Evolutionary conservation across 495 filamentous ascomycete genomes (phyloP).

Genomic region (Jackrogersella multiformis): DNA sequence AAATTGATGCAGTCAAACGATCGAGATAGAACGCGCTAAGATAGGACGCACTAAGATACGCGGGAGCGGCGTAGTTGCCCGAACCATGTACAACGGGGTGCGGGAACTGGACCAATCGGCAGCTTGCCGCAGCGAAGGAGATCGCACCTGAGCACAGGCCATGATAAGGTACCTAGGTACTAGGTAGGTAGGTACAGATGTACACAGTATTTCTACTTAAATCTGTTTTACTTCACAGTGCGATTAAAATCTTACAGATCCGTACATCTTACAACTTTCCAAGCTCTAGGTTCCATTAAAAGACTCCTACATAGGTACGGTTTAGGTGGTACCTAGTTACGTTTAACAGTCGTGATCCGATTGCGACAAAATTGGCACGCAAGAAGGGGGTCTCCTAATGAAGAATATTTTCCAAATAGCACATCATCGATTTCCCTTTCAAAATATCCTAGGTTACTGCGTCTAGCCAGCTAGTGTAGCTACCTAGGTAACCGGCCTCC

Average conservation of each 20-base stretch:
- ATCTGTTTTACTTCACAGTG: neutral
- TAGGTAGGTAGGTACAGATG: too few species aligned
- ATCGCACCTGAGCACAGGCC: neutral
- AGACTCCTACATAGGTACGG: neutral
- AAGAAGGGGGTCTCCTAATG: neutral
- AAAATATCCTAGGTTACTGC: slow-evolving; percentile 1
- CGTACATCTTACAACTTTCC: too few species aligned
- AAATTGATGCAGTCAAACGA: too few species aligned
- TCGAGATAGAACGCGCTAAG: too few species aligned
- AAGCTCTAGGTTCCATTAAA: too few species aligned
- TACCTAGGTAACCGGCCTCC: slow-evolving; percentile 18
- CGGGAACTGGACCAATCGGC: slow-evolving; percentile 25
- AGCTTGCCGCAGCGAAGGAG: slow-evolving; percentile 8
- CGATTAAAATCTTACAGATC: neutral
- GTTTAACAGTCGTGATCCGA: too few species aligned
- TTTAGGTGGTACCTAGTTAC: too few species aligned
- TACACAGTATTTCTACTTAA: neutral
- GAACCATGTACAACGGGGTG: too few species aligned
- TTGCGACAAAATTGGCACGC: too few species aligned
- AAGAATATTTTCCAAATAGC: slow-evolving; percentile 3
- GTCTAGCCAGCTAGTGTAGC: too few species aligned
- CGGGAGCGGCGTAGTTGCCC: too few species aligned
- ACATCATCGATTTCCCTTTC: slow-evolving; percentile 19
- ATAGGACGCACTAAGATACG: too few species aligned
- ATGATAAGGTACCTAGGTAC: neutral